Evolutionary conservation across 2,329 filamentous ascomycete genomes (phyloP).

Genomic region (Claviceps fusiformis): DNA sequence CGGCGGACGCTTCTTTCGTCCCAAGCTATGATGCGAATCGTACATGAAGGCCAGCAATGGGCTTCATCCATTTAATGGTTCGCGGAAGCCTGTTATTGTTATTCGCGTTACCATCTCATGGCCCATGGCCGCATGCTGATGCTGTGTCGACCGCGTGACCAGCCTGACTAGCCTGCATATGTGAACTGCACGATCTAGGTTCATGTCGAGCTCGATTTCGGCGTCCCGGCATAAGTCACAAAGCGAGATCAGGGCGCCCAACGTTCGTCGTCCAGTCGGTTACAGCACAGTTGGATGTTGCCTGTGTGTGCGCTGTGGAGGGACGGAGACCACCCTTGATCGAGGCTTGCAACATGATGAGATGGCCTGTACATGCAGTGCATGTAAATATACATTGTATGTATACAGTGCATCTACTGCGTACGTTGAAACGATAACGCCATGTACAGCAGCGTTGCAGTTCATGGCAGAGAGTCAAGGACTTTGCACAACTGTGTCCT

Average conservation of each 20-base stretch:
- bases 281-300: too few species aligned
- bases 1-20: background rate
- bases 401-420: background rate
- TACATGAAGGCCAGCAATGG: background rate
- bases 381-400: background rate
- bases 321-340: background rate
- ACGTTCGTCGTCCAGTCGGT: background rate
- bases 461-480: too few species aligned
- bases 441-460: too few species aligned
- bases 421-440: too few species aligned
- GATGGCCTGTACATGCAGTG: background rate
- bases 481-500: background rate
- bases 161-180: too few species aligned
- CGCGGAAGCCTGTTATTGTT: background rate
- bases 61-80: background rate
- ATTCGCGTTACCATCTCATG: background rate
- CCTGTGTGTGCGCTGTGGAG: too few species aligned
- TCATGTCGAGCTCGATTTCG: background rate
- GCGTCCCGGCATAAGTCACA: background rate
- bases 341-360: background rate
- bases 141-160: background rate
- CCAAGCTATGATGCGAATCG: background rate
- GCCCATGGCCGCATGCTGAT: too few species aligned
- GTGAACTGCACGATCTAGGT: slow-evolving; percentile 1
- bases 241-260: background rate